phyloP scores from a whole-genome alignment of 768 basidiomycete species.

The Lentinus brumalis region DNA sequence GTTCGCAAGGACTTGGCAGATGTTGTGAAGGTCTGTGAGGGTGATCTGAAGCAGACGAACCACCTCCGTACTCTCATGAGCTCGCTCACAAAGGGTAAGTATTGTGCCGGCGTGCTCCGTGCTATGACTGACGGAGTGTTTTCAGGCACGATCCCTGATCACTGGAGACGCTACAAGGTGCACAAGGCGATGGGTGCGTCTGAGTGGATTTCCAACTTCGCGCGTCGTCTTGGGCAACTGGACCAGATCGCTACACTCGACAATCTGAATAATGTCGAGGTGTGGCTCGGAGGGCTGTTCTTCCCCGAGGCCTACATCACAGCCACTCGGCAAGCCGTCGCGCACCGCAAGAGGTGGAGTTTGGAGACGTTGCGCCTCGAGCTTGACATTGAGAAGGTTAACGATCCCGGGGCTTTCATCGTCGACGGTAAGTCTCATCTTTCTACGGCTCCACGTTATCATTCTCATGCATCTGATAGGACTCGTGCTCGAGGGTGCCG shows the following conservation, averaged over 20 bases:
- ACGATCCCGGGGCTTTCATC: conserved; percentile 77
- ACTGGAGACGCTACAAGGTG: conserved; percentile 92
- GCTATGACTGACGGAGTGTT: not conserved
- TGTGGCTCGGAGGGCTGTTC: conserved; percentile 94
- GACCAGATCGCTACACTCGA: conserved; percentile 67
- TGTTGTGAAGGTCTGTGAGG: conserved; percentile 82
- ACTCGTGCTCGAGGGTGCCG: conserved; percentile 83
- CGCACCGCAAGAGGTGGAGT: conserved; percentile 90
- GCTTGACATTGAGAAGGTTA: conserved; percentile 81
- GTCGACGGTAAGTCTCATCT: conserved; percentile 70
- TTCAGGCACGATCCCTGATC: conserved; percentile 80
- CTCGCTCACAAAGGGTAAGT: conserved; percentile 79
- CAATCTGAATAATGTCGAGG: conserved; percentile 68
- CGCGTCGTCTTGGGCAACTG: conserved; percentile 80
- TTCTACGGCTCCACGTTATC: conserved; percentile 8
- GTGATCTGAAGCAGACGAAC: conserved; percentile 93
- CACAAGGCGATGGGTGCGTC: conserved; percentile 78
- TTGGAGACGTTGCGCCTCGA: conserved; percentile 83
- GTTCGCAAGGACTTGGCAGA: conserved; percentile 82
- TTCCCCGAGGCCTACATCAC: conserved; percentile 97
- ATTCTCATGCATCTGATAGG: conserved; percentile 48
- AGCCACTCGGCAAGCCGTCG: conserved; percentile 93
- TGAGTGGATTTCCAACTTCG: conserved; percentile 84
- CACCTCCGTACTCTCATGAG: conserved; percentile 92
- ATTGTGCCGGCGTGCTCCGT: conserved; percentile 19